phyloP scores from a whole-genome alignment of 2,329 filamentous ascomycete species.

The Diaporthe amygdali region DNA sequence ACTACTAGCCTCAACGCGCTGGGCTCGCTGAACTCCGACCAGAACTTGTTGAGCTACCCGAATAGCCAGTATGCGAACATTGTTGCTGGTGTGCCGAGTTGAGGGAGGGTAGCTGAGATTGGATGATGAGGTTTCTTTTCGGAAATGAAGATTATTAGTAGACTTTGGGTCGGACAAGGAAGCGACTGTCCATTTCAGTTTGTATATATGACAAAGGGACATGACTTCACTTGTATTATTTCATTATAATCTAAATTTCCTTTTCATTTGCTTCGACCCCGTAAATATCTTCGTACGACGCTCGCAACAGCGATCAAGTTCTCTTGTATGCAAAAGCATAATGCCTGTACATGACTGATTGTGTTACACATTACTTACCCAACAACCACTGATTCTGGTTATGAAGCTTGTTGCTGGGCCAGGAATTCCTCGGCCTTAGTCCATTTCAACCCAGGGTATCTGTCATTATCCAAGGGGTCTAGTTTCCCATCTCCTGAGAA shows the following conservation, averaged over 20 bases:
- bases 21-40: slow-evolving; percentile 49
- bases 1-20: slow-evolving; percentile 46
- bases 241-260: not conserved
- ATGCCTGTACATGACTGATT: too few species aligned
- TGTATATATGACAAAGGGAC: not conserved
- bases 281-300: too few species aligned
- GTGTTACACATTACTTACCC: not conserved
- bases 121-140: too few species aligned
- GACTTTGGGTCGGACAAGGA: not conserved
- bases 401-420: not conserved
- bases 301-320: not conserved
- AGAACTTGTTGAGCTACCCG: slow-evolving; percentile 59
- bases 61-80: slow-evolving; percentile 62
- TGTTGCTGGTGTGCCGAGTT: slow-evolving; percentile 37
- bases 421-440: slow-evolving; percentile 23
- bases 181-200: not conserved
- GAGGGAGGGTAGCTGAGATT: not conserved
- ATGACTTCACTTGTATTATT: not conserved
- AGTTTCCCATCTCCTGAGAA: slow-evolving; percentile 26
- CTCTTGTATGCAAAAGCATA: not conserved
- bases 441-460: slow-evolving; percentile 28
- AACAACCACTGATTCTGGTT: not conserved
- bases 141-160: not conserved
- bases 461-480: slow-evolving; percentile 26
- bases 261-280: not conserved